Evolutionary conservation across 805 yeast species (phyloP).

Genomic region (Suhomyces vadensis): DNA sequence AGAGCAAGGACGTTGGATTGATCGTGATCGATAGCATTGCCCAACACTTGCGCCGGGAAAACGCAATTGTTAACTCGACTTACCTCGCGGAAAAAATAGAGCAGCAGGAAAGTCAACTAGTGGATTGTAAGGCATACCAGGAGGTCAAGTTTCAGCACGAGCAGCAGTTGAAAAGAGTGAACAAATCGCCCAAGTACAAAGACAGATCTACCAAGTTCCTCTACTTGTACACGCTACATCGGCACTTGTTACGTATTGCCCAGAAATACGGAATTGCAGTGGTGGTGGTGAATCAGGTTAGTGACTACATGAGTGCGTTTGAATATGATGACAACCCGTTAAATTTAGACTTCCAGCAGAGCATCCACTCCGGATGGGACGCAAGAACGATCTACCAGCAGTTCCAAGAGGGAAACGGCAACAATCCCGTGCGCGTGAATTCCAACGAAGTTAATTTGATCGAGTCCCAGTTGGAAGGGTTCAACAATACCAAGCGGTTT

Average conservation of each 20-base stretch:
- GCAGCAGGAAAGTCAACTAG: slow-evolving; percentile 18
- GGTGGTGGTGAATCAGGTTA: slow-evolving; percentile 27
- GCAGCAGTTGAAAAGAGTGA: slow-evolving; percentile 22
- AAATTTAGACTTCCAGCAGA: slow-evolving; percentile 19
- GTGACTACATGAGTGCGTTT: slow-evolving; percentile 16
- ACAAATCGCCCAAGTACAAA: slow-evolving; percentile 25
- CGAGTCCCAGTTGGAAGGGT: not conserved
- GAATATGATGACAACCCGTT: slow-evolving; percentile 16
- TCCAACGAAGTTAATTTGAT: not conserved
- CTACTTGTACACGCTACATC: slow-evolving; percentile 19
- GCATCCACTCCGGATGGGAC: slow-evolving; percentile 27
- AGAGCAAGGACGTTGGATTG: slow-evolving; percentile 1
- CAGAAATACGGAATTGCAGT: slow-evolving; percentile 18
- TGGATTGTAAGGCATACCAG: slow-evolving; percentile 13
- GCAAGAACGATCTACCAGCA: slow-evolving; percentile 4
- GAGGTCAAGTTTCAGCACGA: slow-evolving; percentile 17
- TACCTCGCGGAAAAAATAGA: slow-evolving; percentile 32
- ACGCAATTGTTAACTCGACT: slow-evolving; percentile 35
- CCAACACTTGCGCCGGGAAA: slow-evolving; percentile 72
- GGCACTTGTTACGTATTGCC: slow-evolving; percentile 21
- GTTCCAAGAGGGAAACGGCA: not conserved
- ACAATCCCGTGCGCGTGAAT: not conserved
- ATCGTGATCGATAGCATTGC: slow-evolving; percentile 79
- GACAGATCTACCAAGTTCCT: slow-evolving; percentile 18
- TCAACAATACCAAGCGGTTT: not conserved